phyloP scores from a whole-genome alignment of 345 rosid species.

The Moricandia arvensis region DNA sequence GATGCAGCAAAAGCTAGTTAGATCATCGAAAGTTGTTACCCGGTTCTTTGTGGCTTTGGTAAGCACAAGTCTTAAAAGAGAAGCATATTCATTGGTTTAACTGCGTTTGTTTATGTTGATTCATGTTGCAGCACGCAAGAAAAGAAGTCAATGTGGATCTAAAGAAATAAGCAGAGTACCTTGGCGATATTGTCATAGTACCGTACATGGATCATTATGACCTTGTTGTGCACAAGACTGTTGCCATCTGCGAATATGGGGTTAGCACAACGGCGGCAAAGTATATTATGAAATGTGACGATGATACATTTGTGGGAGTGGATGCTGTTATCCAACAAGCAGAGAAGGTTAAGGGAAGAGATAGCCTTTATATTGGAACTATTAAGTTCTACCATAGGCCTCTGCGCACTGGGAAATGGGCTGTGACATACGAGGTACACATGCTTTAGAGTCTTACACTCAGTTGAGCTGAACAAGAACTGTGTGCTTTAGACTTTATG shows the following conservation, averaged over 20 bases:
- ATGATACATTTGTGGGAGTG: constrained; percentile 88
- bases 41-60: too few species aligned
- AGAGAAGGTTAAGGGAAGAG: constrained; percentile 54
- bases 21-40: too few species aligned
- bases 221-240: constrained; percentile 90
- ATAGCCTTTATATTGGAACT: constrained; percentile 81
- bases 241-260: constrained; percentile 97
- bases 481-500: too few species aligned
- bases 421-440: constrained; percentile 87
- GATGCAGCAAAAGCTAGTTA: too few species aligned
- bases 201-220: constrained; percentile 98
- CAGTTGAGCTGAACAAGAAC: not conserved
- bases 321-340: constrained; percentile 73
- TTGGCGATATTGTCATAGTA: constrained; percentile 88
- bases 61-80: too few species aligned
- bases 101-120: not conserved
- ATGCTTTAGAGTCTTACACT: not conserved
- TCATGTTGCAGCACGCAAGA: constrained; percentile 58
- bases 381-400: constrained; percentile 90
- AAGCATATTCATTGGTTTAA: not conserved
- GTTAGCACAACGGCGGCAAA: constrained; percentile 43
- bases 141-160: too few species aligned
- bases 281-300: constrained; percentile 91
- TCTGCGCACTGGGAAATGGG: constrained; percentile 92
- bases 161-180: constrained; percentile 89